A percentile compares a stretch with the other conserved stretches of the same genome.
phyloP scores from a whole-genome alignment of 371 early-diverging fungal species.

The Chytridium lagenaria region DNA sequence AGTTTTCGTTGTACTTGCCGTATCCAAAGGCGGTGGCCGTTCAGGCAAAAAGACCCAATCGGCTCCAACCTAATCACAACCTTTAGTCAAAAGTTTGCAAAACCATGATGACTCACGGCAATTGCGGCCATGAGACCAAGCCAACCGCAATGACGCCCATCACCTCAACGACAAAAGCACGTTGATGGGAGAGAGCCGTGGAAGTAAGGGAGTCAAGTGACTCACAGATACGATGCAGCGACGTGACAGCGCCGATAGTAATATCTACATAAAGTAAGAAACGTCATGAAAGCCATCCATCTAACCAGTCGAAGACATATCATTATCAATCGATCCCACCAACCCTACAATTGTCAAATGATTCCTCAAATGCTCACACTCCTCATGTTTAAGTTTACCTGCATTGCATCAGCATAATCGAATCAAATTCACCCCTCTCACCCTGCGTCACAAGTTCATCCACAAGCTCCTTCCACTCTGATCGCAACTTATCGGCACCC shows the following conservation, averaged over 20 bases:
- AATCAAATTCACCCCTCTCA: too few species aligned
- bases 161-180: conserved; percentile 99
- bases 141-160: conserved; percentile 99
- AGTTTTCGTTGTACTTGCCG: conserved; percentile 70
- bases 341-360: conserved; percentile 93
- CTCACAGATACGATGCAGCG: conserved; percentile 98
- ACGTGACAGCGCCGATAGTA: conserved; percentile 96
- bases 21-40: conserved; percentile 73
- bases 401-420: conserved; percentile 20
- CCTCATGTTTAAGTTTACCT: conserved; percentile 63
- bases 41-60: conserved; percentile 99
- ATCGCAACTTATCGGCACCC: conserved; percentile 92
- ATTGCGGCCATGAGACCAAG: conserved; percentile 97
- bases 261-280: conserved; percentile 71
- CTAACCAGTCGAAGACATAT: conserved; percentile 91
- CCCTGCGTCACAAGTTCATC: conserved; percentile 71
- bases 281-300: not conserved
- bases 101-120: conserved; percentile 44
- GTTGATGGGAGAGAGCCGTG: conserved; percentile 96
- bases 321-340: conserved; percentile 96
- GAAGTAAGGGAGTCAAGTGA: conserved; percentile 92
- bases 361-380: conserved; percentile 61
- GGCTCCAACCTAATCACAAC: conserved; percentile 65
- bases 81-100: not conserved
- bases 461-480: conserved; percentile 90